Percentiles rank a stretch among this genome's conserved stretches.
Conservation (phyloP, 352 stramenopile genomes). For the Phytophthora fragariae region DNA sequence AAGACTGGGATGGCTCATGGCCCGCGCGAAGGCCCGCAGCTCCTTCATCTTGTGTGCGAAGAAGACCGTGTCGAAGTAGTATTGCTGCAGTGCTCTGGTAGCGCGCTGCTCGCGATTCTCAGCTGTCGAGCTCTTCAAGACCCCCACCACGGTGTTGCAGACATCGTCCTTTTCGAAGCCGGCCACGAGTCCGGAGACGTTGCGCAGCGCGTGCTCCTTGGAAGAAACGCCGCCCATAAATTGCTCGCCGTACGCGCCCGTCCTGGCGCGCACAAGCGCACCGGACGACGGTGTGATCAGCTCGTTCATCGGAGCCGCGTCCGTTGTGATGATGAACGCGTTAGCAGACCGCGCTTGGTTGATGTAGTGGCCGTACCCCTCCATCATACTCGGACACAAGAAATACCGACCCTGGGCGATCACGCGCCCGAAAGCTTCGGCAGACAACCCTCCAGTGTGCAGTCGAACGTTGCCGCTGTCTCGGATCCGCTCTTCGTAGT, state of each 20-base stretch:
- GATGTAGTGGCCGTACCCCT: conserved; percentile 70
- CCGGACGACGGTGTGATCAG: conserved; percentile 52
- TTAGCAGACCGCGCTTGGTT: conserved; percentile 61
- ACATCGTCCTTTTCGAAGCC: conserved; percentile 44
- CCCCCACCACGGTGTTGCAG: conserved; percentile 45
- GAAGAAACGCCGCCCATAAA: conserved; percentile 47
- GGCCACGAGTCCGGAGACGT: conserved; percentile 52
- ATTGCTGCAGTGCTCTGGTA: conserved; percentile 39
- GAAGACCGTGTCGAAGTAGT: conserved; percentile 70
- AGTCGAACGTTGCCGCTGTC: conserved; percentile 29
- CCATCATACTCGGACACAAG: conserved; percentile 55
- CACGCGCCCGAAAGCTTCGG: conserved; percentile 42
- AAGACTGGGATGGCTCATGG: conserved; percentile 32
- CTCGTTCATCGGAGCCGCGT: conserved; percentile 63
- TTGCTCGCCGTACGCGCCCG: conserved; percentile 37
- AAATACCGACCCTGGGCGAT: conserved; percentile 50
- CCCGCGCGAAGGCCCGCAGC: conserved; percentile 43
- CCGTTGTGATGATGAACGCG: conserved; percentile 56
- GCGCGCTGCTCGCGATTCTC: conserved; percentile 20
- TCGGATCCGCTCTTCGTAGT: conserved; percentile 26
- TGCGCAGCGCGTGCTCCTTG: conserved; percentile 38
- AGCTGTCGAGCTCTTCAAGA: conserved; percentile 37
- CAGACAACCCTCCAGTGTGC: conserved; percentile 36
- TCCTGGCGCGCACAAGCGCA: conserved; percentile 41
- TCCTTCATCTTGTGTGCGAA: conserved; percentile 63